Base-by-base conservation (phyloP, 257 asterid species). In the Cinchona pubescens region DNA sequence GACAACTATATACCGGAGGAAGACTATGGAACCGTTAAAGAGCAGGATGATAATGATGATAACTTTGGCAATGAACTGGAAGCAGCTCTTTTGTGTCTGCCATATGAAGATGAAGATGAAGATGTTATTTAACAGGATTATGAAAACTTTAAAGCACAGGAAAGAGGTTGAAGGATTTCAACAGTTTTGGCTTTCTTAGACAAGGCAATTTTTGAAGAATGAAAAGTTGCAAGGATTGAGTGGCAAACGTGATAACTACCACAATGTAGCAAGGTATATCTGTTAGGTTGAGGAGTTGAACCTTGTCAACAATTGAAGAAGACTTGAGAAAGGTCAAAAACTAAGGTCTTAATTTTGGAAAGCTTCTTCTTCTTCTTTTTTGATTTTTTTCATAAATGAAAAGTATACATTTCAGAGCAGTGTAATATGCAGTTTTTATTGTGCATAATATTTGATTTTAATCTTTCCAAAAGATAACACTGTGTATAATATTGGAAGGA, bases 21-120 rank as follows among this genome's bases (percentile, higher is more conserved):
- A 37, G 55, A 34, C 45, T 49, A 25, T 46, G 61, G n/a, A 63
- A 77, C 55, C 29, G 11, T 32, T 18, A n/a, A 27, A 4, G 72
- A 70, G 49, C 76, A 55, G 12, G 81, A 32, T 23, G 75, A 58
- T 34, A 29, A 72, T 67, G 82, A 64, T 30, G 82, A 72, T 2
- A 69, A 81, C 74, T 84, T 81, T 72, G 73, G 80, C 49, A 79
- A 76, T 72, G 83, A 84, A 79, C 80, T 84, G 21, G 88, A 84
- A 79, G 79, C 67, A 15, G 80, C 35, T 30, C 79, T 81, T 13
- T 43, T 79, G 18, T 59, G 53, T 8, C 71, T 75, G 18, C 82
- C 80, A 3, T 21, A n/a, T 60, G 79, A 76, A n/a, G 37, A 67
- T 18, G 81, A 77, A 64, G 78, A 68, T 0, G 42, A 63, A 30